Evolutionary conservation across 2,329 filamentous ascomycete genomes (phyloP), one percentile per base, ranked within the genome.

Genomic region (Cladosporium austrohemisphaericum): DNA sequence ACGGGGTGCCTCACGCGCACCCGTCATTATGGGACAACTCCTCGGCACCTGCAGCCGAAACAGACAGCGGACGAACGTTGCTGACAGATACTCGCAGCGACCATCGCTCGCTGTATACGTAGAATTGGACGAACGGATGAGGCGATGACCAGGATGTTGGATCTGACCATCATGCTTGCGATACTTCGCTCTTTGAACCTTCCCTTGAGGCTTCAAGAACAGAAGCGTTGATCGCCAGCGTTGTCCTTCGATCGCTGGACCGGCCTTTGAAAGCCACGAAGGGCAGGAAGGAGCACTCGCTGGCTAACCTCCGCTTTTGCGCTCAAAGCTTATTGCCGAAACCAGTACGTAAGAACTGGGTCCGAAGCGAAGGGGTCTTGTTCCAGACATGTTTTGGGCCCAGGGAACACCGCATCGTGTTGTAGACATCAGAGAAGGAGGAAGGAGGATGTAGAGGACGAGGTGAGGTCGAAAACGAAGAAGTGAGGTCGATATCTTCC

Each of bases 11-110:
- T 49, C 46, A 41, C 36, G 36, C 36, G 36, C 46, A 28, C 11
- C 23, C 46, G 46, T 35, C 35, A 38, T 38, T 25, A 19, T 41
- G 16, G 29, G 26, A 23, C 37, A 49, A 49, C 46, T 49, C 46
- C 46, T 49, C 46, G 46, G 46, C 43, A 37, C 2, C 29, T 8
- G 14, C 19, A 31, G 23, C 25, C 38, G 11, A 10, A 8, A n/a
- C 26, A 20, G n/a, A n/a, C 36, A 23, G n/a, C n/a, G n/a, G n/a
- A n/a, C n/a, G n/a, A n/a, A n/a, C n/a, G n/a, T n/a, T n/a, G n/a
- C n/a, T n/a, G n/a, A n/a, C n/a, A n/a, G n/a, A n/a, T n/a, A n/a
- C n/a, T n/a, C n/a, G n/a, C n/a, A n/a, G n/a, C n/a, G n/a, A n/a
- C 25, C 25, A 26, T 26, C 11, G 11, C 25, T 26, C 25, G 25